Percentiles rank a stretch among this genome's conserved stretches.
phyloP scores from a whole-genome alignment of 1,284 basidiomycete genomes.

The Tilletia walkeri region DNA sequence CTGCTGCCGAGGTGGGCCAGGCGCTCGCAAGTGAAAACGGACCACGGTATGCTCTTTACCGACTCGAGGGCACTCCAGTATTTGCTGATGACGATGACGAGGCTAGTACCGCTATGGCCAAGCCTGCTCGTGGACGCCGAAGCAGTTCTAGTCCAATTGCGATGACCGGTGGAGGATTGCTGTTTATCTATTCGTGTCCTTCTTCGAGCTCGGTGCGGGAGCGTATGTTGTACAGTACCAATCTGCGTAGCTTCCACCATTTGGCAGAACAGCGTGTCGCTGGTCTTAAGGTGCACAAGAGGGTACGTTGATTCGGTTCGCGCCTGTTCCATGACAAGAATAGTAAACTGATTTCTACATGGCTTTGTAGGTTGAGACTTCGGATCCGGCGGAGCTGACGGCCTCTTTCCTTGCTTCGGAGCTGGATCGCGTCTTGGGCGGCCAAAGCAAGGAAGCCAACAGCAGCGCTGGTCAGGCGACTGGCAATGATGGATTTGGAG shows the following conservation, averaged over 20 bases:
- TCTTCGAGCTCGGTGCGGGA: constrained; percentile 35
- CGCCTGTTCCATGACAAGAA: background rate
- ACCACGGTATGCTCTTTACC: constrained; percentile 5
- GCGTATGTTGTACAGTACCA: constrained; percentile 44
- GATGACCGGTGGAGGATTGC: constrained; percentile 21
- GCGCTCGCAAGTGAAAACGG: background rate
- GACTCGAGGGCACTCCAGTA: constrained; percentile 1
- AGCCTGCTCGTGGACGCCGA: constrained; percentile 26
- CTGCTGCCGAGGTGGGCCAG: constrained; percentile 8
- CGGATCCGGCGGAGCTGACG: constrained; percentile 15
- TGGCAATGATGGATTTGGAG: background rate
- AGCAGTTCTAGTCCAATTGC: background rate
- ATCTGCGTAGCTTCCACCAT: constrained; percentile 23
- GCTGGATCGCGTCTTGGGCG: background rate
- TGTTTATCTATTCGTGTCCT: constrained; percentile 46
- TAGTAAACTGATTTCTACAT: background rate
- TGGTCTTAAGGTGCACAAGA: constrained; percentile 38
- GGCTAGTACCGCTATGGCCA: background rate
- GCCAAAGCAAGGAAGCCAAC: background rate
- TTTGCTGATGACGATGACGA: constrained; percentile 12
- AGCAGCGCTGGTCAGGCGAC: background rate
- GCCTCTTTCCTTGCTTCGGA: background rate
- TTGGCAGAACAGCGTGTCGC: constrained; percentile 36
- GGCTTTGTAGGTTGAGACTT: constrained; percentile 1
- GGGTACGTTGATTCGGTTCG: constrained; percentile 23